phyloP scores from a whole-genome alignment of 139 green algal species.

The Haematococcus lacustris region DNA sequence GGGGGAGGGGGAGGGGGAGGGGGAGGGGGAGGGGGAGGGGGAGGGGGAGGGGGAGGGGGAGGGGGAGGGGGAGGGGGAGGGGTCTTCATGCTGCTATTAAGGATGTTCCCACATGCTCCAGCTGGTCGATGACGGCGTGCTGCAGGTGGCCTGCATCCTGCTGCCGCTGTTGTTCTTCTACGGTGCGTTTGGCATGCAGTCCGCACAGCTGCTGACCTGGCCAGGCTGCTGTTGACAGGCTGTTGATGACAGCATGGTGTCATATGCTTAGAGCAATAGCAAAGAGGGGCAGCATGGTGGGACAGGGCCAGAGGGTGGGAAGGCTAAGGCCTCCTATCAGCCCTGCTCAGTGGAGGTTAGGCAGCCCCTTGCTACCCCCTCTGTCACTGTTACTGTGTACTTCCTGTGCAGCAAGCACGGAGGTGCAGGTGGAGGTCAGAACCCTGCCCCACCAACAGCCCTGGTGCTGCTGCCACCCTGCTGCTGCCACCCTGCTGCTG shows the following conservation, averaged over 20 bases:
- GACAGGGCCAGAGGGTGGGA: background rate
- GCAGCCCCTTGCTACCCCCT: too few relatives aligned
- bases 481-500: background rate
- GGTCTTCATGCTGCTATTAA: too few relatives aligned
- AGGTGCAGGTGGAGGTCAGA: too few relatives aligned
- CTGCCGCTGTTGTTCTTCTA: slow-evolving; percentile 62
- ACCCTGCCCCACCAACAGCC: too few relatives aligned
- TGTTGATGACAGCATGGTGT: background rate
- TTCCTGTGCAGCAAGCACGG: too few relatives aligned
- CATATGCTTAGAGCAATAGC: background rate
- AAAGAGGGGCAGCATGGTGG: too few relatives aligned
- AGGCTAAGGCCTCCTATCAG: background rate
- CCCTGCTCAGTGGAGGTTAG: background rate
- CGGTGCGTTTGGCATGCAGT: slow-evolving; percentile 29
- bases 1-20: too few relatives aligned
- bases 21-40: too few relatives aligned
- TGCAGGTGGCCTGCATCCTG: slow-evolving; percentile 59
- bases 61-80: too few relatives aligned
- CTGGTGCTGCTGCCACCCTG: too few relatives aligned
- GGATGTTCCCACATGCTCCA: background rate
- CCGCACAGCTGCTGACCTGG: background rate
- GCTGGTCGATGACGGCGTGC: background rate
- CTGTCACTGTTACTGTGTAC: too few relatives aligned
- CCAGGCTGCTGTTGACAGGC: background rate
- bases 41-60: too few relatives aligned